Evolutionary conservation across 2,329 filamentous ascomycete genomes (phyloP).

Genomic region (Trichophyton rubrum): DNA sequence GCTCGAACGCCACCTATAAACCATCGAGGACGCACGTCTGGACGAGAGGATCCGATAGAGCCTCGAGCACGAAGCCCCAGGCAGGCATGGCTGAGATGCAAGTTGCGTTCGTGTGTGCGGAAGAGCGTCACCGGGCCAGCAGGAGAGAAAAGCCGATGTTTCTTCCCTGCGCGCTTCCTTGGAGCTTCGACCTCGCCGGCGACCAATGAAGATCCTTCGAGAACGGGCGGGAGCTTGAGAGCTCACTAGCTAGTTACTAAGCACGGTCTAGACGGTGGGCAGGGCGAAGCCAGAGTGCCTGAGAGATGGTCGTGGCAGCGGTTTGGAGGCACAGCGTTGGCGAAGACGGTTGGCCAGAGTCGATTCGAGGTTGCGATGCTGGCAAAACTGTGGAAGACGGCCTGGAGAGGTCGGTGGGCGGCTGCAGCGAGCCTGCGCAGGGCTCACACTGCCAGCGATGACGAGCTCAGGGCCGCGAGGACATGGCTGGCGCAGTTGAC

Average conservation of each 20-base stretch:
- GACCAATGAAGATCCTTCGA: not conserved
- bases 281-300: too few species aligned
- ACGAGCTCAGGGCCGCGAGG: not conserved
- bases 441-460: not conserved
- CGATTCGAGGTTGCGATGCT: not conserved
- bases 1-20: not conserved
- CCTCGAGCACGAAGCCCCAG: not conserved
- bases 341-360: too few species aligned
- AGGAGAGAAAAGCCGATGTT: not conserved
- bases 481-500: constrained; percentile 44
- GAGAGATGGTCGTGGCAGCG: not conserved
- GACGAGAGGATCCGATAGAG: not conserved
- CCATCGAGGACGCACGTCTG: not conserved
- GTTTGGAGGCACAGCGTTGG: not conserved
- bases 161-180: not conserved
- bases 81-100: not conserved
- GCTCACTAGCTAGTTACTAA: not conserved
- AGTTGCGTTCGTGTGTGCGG: not conserved
- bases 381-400: not conserved
- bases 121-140: not conserved
- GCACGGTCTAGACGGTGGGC: not conserved
- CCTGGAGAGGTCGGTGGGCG: not conserved
- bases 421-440: not conserved
- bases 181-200: not conserved
- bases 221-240: not conserved